These are phyloP conservation scores for Pseudocercospora musae DNA, from an alignment of 2,329 filamentous ascomycete genomes.

Conservation along the genomic window DNA sequence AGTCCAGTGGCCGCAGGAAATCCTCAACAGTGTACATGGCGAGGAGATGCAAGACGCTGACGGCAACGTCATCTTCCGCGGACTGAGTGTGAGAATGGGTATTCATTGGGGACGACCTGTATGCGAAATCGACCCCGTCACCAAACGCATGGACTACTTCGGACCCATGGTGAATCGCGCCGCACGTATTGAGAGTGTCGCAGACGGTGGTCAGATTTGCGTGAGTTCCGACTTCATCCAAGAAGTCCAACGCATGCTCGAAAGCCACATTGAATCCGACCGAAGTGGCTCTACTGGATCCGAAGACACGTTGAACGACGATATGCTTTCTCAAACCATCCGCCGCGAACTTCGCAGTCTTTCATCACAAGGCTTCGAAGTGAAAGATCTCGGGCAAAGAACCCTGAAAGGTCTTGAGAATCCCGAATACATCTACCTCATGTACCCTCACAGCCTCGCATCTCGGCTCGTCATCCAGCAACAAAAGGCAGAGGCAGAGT, in stretches of 20 bases:
- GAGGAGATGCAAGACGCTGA: slow-evolving; percentile 80
- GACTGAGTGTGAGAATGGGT: slow-evolving; percentile 94
- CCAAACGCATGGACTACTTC: slow-evolving; percentile 98
- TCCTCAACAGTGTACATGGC: slow-evolving; percentile 80
- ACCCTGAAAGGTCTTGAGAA: slow-evolving; percentile 98
- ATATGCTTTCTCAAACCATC: slow-evolving; percentile 70
- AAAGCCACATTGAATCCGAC: slow-evolving; percentile 84
- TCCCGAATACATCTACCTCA: slow-evolving; percentile 89
- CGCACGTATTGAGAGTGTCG: slow-evolving; percentile 86
- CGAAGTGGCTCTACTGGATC: slow-evolving; percentile 64
- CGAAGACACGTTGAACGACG: slow-evolving; percentile 73
- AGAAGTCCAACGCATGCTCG: slow-evolving; percentile 86
- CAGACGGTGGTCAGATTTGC: slow-evolving; percentile 94
- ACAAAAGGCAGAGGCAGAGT: slow-evolving; percentile 46
- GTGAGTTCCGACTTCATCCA: slow-evolving; percentile 96
- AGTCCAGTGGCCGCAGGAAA: slow-evolving; percentile 89
- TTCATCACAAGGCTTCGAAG: slow-evolving; percentile 88
- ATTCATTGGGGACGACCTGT: slow-evolving; percentile 94
- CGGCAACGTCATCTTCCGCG: slow-evolving; percentile 85
- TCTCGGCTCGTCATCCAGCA: slow-evolving; percentile 73
- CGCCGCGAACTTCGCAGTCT: slow-evolving; percentile 83
- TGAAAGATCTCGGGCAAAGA: slow-evolving; percentile 92
- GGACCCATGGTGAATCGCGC: slow-evolving; percentile 99
- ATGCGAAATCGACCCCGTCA: slow-evolving; percentile 93
- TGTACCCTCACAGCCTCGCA: slow-evolving; percentile 85